Conservation (phyloP, 257 asterid species). For the Rauvolfia tetraphylla region DNA sequence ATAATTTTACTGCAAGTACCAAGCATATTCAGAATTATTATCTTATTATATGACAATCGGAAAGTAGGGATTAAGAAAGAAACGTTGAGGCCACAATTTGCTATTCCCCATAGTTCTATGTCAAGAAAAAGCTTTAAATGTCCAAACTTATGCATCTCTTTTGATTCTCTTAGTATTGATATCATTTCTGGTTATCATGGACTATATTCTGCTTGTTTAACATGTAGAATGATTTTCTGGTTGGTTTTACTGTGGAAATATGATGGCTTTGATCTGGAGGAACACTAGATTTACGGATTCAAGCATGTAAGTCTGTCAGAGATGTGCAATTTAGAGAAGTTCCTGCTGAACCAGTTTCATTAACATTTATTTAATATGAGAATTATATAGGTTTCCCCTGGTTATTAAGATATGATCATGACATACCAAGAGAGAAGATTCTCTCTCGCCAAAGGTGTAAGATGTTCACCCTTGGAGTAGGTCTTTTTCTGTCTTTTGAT, state of each 20-base stretch:
- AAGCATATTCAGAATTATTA: background rate
- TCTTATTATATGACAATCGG: too few species aligned
- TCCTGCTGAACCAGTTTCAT: background rate
- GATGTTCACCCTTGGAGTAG: background rate
- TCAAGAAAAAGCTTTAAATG: background rate
- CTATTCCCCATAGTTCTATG: background rate
- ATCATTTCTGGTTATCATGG: background rate
- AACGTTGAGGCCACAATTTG: background rate
- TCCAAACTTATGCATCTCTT: background rate
- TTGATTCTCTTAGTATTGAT: background rate
- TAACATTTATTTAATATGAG: background rate
- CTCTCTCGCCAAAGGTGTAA: background rate
- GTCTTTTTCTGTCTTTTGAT: background rate
- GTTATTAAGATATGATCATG: background rate
- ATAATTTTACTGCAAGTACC: background rate
- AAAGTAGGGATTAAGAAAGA: background rate
- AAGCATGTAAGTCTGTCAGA: background rate
- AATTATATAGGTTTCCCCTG: background rate
- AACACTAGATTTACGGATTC: background rate
- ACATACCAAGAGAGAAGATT: background rate
- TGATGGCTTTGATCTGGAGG: background rate
- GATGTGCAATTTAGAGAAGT: background rate
- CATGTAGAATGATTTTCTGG: background rate
- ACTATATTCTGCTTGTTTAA: background rate
- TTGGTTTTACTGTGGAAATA: background rate